These are phyloP conservation scores for Aphanoascus verrucosus DNA, from an alignment of 2,329 filamentous ascomycete genomes.

Conservation along the genomic window DNA sequence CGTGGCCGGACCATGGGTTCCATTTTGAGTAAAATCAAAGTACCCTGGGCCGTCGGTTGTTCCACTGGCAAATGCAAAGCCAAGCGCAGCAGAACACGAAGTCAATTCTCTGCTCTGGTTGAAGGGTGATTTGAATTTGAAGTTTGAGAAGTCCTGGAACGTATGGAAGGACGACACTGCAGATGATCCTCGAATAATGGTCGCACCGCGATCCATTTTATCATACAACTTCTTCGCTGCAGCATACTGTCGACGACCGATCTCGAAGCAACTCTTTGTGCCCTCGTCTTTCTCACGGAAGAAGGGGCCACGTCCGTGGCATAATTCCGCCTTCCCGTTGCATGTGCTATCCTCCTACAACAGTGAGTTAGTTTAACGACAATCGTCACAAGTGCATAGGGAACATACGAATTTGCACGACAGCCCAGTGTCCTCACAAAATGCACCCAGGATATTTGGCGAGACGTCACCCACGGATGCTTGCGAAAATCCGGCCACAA, in stretches of 20 bases:
- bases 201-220: slow-evolving; percentile 36
- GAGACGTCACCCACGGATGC: slow-evolving; percentile 84
- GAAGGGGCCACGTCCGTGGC: slow-evolving; percentile 38
- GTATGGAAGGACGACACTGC: slow-evolving; percentile 73
- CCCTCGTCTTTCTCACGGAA: slow-evolving; percentile 37
- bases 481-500: slow-evolving; percentile 87
- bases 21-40: slow-evolving; percentile 88
- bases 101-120: slow-evolving; percentile 50
- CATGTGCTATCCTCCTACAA: slow-evolving; percentile 69
- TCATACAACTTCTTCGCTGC: slow-evolving; percentile 46
- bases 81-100: slow-evolving; percentile 79
- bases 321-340: slow-evolving; percentile 33
- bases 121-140: slow-evolving; percentile 56
- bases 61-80: slow-evolving; percentile 85
- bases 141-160: slow-evolving; percentile 71
- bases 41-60: slow-evolving; percentile 84
- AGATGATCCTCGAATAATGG: slow-evolving; percentile 44
- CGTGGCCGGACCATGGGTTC: slow-evolving; percentile 56
- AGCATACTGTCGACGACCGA: slow-evolving; percentile 37
- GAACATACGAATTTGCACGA: slow-evolving; percentile 29
- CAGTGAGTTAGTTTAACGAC: not conserved
- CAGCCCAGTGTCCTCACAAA: slow-evolving; percentile 68
- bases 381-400: not conserved
- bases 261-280: slow-evolving; percentile 41
- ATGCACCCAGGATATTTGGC: slow-evolving; percentile 78